phyloP scores from a whole-genome alignment of 805 yeast species.

The Lipomyces yamanashiensis region DNA sequence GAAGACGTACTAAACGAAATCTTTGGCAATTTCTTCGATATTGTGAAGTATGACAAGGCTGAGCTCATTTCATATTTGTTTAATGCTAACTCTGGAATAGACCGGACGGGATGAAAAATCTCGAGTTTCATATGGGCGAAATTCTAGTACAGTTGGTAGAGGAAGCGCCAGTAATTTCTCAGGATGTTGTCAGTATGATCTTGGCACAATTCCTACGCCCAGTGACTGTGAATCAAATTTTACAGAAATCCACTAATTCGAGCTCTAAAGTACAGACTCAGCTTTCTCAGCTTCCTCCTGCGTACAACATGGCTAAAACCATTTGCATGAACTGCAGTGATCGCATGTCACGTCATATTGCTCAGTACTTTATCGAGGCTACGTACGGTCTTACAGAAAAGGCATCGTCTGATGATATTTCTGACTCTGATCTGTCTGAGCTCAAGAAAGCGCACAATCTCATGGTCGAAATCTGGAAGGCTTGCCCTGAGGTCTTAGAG shows the following conservation, averaged over 20 bases:
- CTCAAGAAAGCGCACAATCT: slow-evolving; percentile 66
- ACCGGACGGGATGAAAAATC: slow-evolving; percentile 41
- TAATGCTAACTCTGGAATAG: slow-evolving; percentile 2
- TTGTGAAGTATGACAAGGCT: slow-evolving; percentile 45
- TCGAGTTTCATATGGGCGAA: slow-evolving; percentile 69
- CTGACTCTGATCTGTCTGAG: slow-evolving; percentile 47
- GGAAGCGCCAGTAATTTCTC: slow-evolving; percentile 70
- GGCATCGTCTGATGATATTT: slow-evolving; percentile 42
- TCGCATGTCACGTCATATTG: slow-evolving; percentile 72
- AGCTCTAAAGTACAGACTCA: slow-evolving; percentile 17
- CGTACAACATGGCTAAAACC: slow-evolving; percentile 65
- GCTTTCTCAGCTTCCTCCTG: slow-evolving; percentile 52
- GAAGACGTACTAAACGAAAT: slow-evolving; percentile 57
- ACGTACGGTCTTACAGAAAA: slow-evolving; percentile 50
- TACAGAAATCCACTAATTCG: not conserved
- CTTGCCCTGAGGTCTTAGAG: slow-evolving; percentile 72
- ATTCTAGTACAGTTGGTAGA: slow-evolving; percentile 75
- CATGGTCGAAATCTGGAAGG: slow-evolving; percentile 71
- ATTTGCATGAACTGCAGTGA: slow-evolving; percentile 74
- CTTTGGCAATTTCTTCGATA: slow-evolving; percentile 66
- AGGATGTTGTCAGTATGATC: slow-evolving; percentile 62
- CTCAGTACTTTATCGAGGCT: slow-evolving; percentile 79
- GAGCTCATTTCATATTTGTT: not conserved
- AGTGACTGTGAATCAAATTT: slow-evolving; percentile 39
- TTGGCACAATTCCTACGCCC: slow-evolving; percentile 62